phyloP scores from a whole-genome alignment of 768 basidiomycete genomes.

The Amanita exitialis region DNA sequence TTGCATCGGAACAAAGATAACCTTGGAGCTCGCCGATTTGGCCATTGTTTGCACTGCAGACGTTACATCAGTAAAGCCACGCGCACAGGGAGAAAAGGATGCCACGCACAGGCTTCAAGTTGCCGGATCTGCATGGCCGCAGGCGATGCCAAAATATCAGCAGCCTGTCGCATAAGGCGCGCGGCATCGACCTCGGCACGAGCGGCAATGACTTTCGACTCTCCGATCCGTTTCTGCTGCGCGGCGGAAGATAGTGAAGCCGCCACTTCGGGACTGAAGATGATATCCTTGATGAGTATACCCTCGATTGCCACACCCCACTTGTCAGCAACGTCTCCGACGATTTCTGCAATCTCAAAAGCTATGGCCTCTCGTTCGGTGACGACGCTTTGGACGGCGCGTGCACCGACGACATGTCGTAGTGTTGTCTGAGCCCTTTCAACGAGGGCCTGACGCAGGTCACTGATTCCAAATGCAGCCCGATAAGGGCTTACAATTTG shows the following conservation, averaged over 20 bases:
- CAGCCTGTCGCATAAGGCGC: conserved; percentile 92
- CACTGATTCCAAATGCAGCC: conserved; percentile 87
- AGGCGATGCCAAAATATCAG: conserved; percentile 87
- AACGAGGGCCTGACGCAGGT: conserved; percentile 76
- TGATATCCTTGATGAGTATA: conserved; percentile 91
- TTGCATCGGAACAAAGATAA: conserved; percentile 92
- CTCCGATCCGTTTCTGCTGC: conserved; percentile 94
- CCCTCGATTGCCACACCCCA: conserved; percentile 98
- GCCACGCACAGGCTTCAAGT: conserved; percentile 64
- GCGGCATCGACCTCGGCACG: conserved; percentile 94
- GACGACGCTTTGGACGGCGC: conserved; percentile 90
- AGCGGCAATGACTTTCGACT: conserved; percentile 93
- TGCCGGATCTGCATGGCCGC: conserved; percentile 99
- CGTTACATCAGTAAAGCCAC: background rate
- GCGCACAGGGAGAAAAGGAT: background rate
- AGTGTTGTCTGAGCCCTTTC: conserved; percentile 92
- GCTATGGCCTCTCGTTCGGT: conserved; percentile 97
- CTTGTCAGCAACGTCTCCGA: conserved; percentile 84
- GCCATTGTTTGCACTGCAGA: conserved; percentile 81
- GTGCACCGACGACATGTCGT: conserved; percentile 93
- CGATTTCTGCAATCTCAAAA: conserved; percentile 93
- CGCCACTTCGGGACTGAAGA: conserved; percentile 85
- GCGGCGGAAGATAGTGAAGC: conserved; percentile 91
- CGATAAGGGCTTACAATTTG: conserved; percentile 86
- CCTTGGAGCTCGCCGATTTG: conserved; percentile 78